Conservation (phyloP, 176 grass and related monocot genomes). For the Carex pumila region DNA sequence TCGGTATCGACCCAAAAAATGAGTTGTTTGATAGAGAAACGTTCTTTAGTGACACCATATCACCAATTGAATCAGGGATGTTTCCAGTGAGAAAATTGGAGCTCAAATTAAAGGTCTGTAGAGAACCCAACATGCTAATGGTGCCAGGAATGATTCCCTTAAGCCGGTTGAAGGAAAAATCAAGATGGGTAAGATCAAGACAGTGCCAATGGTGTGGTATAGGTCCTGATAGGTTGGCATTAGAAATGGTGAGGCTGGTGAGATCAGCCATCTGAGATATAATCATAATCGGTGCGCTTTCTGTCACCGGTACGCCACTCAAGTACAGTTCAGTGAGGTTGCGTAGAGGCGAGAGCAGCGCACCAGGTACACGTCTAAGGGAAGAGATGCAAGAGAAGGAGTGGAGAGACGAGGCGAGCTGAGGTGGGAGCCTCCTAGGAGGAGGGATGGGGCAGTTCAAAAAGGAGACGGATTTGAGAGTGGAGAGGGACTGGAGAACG, state of each 20-base stretch:
- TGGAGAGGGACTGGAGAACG: conserved; percentile 50
- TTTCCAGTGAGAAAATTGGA: conserved; percentile 60
- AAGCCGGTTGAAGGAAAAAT: conserved; percentile 83
- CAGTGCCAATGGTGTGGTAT: conserved; percentile 86
- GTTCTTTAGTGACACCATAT: conserved; percentile 56
- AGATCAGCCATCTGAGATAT: conserved; percentile 70
- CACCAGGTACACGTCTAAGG: conserved; percentile 46
- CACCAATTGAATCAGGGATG: conserved; percentile 61
- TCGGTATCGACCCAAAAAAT: conserved; percentile 58
- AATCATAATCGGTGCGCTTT: conserved; percentile 42
- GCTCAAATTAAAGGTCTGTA: conserved; percentile 68
- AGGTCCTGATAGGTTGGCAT: conserved; percentile 65
- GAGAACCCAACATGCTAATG: conserved; percentile 51
- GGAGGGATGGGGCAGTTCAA: conserved; percentile 47
- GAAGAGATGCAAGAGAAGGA: conserved; percentile 68
- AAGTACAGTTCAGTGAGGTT: conserved; percentile 76
- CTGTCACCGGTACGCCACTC: conserved; percentile 42
- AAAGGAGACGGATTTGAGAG: conserved; percentile 51
- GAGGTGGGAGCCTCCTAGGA: conserved; percentile 42
- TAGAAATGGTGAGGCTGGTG: conserved; percentile 44
- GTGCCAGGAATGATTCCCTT: conserved; percentile 51
- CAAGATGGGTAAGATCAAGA: conserved; percentile 63
- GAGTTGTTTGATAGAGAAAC: conserved; percentile 64
- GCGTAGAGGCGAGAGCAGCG: conserved; percentile 63
- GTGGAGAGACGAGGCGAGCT: conserved; percentile 39